Percentiles rank a stretch among this genome's conserved stretches.
phyloP scores from a whole-genome alignment of 305 asterid genomes.

The Withania somnifera region DNA sequence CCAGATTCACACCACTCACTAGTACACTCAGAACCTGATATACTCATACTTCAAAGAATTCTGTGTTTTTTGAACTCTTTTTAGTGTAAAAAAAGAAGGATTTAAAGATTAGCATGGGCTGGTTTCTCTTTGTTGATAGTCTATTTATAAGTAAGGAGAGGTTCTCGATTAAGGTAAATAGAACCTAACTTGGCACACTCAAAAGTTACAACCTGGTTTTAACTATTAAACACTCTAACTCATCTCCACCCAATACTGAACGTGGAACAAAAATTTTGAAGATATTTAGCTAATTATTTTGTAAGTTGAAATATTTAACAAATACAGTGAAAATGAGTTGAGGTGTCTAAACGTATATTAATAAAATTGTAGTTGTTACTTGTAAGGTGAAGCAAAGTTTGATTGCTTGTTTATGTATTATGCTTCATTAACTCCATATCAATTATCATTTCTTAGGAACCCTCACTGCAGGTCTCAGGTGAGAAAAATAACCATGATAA shows the following conservation, averaged over 20 bases:
- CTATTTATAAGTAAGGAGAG: conserved; percentile 8
- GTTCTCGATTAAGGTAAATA: not conserved
- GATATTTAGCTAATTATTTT: too few species aligned
- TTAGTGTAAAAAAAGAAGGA: not conserved
- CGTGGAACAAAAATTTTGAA: too few species aligned
- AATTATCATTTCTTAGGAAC: not conserved
- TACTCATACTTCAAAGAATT: conserved; percentile 30
- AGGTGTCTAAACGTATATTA: not conserved
- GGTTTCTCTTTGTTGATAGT: not conserved
- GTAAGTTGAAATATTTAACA: not conserved
- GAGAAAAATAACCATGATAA: not conserved
- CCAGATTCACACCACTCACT: conserved; percentile 86
- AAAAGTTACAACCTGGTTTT: conserved; percentile 51
- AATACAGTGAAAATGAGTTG: not conserved
- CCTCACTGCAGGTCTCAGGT: not conserved
- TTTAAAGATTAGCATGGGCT: not conserved
- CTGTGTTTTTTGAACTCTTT: not conserved
- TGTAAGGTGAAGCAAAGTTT: not conserved
- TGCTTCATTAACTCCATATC: not conserved
- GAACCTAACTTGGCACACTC: conserved; percentile 24
- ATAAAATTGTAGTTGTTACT: not conserved
- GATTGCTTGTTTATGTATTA: not conserved
- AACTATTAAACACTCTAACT: too few species aligned
- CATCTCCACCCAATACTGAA: too few species aligned
- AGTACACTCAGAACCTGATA: conserved; percentile 49